Percentiles rank a stretch among this genome's conserved stretches.
phyloP scores from a whole-genome alignment of 225 moss, liverwort and hornwort genomes.

The Straminergon stramineum region DNA sequence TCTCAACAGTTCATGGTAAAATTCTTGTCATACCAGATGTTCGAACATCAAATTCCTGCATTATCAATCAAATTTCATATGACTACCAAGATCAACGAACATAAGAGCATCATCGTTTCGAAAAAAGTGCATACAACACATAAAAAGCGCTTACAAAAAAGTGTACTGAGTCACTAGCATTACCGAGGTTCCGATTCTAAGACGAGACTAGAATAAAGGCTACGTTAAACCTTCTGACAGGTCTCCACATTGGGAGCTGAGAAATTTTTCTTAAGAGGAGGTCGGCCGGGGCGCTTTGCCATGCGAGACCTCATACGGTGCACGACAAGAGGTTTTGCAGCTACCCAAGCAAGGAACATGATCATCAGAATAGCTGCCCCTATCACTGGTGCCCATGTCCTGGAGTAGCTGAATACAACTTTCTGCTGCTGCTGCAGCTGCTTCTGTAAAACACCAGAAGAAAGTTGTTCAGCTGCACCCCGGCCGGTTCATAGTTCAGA shows the following conservation, averaged over 20 bases:
- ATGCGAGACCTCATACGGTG: constrained; percentile 38
- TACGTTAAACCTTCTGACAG: not conserved
- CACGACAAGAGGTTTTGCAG: constrained; percentile 50
- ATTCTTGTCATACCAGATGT: not conserved
- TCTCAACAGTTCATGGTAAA: not conserved
- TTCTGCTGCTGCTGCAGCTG: not conserved
- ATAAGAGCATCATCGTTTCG: not conserved
- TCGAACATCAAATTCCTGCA: not conserved
- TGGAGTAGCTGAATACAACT: constrained; percentile 19
- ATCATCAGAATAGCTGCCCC: constrained; percentile 45
- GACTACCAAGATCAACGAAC: not conserved
- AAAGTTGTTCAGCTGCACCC: constrained; percentile 38
- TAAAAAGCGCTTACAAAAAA: not conserved
- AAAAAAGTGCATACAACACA: not conserved
- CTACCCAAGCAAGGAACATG: constrained; percentile 54
- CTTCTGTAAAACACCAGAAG: not conserved
- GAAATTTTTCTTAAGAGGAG: constrained; percentile 31
- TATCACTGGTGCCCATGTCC: constrained; percentile 43
- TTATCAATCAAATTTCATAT: not conserved
- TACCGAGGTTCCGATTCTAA: not conserved
- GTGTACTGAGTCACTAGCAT: not conserved
- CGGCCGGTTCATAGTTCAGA: constrained; percentile 74
- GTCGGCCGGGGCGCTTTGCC: constrained; percentile 37
- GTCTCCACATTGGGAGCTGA: constrained; percentile 22
- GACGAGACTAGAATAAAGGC: not conserved